Evolutionary conservation across 2,329 filamentous ascomycete species (phyloP).

Genomic region (Aureobasidium sp.): DNA sequence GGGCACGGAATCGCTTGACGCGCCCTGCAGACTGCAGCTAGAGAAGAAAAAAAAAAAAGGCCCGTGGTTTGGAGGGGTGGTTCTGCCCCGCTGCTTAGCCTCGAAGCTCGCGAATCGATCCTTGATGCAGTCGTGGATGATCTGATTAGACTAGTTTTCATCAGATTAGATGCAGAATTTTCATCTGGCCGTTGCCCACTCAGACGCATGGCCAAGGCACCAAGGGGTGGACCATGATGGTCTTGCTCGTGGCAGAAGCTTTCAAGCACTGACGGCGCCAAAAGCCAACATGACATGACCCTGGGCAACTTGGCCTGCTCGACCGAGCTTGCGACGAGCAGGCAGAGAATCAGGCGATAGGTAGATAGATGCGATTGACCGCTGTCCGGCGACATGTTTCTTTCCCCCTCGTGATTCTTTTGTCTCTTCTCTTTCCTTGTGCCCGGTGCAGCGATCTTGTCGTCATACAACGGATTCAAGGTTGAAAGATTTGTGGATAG

Average conservation of each 20-base stretch:
- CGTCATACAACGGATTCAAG: not conserved
- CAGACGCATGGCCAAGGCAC: not conserved
- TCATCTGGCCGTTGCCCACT: not conserved
- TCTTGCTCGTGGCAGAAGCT: not conserved
- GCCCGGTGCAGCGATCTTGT: not conserved
- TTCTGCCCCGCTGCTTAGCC: not conserved
- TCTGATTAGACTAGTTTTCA: slow-evolving; percentile 10
- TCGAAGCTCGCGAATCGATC: not conserved
- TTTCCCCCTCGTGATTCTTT: not conserved
- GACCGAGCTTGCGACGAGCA: slow-evolving; percentile 4
- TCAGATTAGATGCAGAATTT: slow-evolving; percentile 10
- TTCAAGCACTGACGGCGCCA: slow-evolving; percentile 4
- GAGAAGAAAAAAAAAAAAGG: too few relatives aligned
- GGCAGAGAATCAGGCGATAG: not conserved
- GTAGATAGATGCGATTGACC: not conserved
- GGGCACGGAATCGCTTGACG: not conserved
- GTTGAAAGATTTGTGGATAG: not conserved
- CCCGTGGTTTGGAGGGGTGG: not conserved
- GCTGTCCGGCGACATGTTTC: not conserved
- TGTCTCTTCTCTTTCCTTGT: not conserved
- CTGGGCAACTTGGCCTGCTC: not conserved
- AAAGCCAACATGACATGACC: not conserved
- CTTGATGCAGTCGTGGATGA: slow-evolving; percentile 1
- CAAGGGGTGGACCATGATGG: not conserved
- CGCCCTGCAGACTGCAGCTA: not conserved